phyloP scores from a whole-genome alignment of 306 rosid genomes.

The Vigna mungo region DNA sequence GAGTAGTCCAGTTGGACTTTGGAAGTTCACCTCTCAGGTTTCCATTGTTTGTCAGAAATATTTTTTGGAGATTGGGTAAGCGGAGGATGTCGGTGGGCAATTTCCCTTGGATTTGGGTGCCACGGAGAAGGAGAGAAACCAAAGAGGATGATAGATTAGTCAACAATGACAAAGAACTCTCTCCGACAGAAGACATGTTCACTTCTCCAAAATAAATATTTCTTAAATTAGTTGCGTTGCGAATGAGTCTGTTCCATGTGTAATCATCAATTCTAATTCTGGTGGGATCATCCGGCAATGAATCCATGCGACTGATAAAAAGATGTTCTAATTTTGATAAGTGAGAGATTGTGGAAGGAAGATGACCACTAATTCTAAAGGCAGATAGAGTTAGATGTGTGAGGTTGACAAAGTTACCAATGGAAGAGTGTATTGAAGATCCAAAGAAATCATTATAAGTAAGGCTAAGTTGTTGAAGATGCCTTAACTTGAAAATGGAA shows the following conservation, averaged over 20 bases:
- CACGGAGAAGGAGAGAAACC: fast-evolving
- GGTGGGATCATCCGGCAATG: no score
- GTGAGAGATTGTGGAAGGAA: not conserved
- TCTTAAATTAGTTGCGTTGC: not conserved
- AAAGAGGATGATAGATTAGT: not conserved
- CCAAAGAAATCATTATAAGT: not conserved
- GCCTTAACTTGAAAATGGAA: not conserved
- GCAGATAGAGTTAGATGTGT: no score
- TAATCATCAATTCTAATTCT: not conserved
- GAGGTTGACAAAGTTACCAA: no score
- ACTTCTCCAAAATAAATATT: not conserved
- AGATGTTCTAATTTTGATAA: not conserved
- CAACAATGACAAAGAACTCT: not conserved
- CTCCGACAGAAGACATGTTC: not conserved
- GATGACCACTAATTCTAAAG: not conserved
- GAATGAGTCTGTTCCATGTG: not conserved
- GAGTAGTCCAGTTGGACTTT: not conserved
- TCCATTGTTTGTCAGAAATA: no score
- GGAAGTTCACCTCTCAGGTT: not conserved
- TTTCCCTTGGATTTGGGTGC: not conserved
- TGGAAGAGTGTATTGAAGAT: no score
- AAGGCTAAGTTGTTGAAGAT: not conserved
- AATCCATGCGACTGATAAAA: no score
- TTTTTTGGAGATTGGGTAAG: not conserved
- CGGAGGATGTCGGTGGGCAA: not conserved